phyloP scores from a whole-genome alignment of 208 protist species.

The Dictyostelium gargantuum region DNA sequence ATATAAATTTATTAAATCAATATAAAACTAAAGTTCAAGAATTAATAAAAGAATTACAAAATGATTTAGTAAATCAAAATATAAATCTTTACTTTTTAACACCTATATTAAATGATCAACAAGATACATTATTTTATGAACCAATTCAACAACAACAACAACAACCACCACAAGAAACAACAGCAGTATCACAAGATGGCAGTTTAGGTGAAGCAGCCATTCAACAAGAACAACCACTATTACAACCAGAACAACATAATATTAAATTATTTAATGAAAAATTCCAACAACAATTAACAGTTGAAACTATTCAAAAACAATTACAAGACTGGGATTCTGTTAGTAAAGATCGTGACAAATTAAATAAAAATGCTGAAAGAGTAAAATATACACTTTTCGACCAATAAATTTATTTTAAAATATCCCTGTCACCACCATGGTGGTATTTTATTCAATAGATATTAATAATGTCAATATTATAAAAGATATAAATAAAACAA shows the following conservation, averaged over 20 bases:
- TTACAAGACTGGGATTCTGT: neutral
- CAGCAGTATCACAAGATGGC: too few relatives aligned
- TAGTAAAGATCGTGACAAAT: conserved; percentile 3
- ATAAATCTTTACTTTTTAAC: neutral
- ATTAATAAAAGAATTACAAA: neutral
- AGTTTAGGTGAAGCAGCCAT: too few relatives aligned
- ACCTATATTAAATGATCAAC: neutral
- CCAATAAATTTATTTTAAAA: neutral
- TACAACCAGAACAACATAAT: neutral
- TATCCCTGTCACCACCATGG: too few relatives aligned
- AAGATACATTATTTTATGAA: neutral
- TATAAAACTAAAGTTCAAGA: neutral
- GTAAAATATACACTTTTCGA: neutral
- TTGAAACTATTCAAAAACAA: conserved; percentile 3
- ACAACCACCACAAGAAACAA: neutral
- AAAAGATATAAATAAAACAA: too few relatives aligned
- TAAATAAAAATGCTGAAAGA: conserved; percentile 26
- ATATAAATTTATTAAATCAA: conserved; percentile 1
- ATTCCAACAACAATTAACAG: neutral
- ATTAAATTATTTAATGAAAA: neutral
- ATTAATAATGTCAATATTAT: neutral
- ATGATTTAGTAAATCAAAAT: neutral
- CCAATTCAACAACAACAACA: neutral
- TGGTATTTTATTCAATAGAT: too few relatives aligned
- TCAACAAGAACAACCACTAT: neutral